phyloP scores from a whole-genome alignment of 2,329 filamentous ascomycete genomes.

The Stachybotrys chlorohalonatus region DNA sequence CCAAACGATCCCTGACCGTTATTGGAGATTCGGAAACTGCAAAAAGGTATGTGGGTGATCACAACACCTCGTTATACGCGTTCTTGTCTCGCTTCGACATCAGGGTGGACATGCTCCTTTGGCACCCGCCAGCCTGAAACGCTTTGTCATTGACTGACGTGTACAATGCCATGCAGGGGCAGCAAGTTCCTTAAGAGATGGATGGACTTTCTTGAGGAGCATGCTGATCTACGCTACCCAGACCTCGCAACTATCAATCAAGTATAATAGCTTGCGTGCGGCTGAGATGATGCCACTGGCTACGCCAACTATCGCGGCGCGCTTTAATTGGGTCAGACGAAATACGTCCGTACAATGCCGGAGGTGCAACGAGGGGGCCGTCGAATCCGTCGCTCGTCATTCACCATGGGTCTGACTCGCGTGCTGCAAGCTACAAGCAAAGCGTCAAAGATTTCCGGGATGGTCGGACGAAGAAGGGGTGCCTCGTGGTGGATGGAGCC shows the following conservation, averaged over 20 bases:
- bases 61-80: not conserved
- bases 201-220: slow-evolving; percentile 86
- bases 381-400: not conserved
- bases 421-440: not conserved
- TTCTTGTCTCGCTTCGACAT: not conserved
- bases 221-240: slow-evolving; percentile 84
- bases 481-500: not conserved
- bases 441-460: not conserved
- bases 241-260: slow-evolving; percentile 41
- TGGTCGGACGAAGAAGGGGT: not conserved
- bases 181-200: slow-evolving; percentile 78
- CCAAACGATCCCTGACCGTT: slow-evolving; percentile 80
- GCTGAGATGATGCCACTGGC: not conserved
- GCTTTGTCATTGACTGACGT: slow-evolving; percentile 5
- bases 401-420: not conserved
- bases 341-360: not conserved
- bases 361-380: not conserved
- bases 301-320: not conserved
- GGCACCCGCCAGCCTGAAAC: slow-evolving; percentile 11
- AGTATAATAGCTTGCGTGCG: slow-evolving; percentile 2
- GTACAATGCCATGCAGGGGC: slow-evolving; percentile 48
- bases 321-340: not conserved
- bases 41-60: slow-evolving; percentile 55
- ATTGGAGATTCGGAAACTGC: slow-evolving; percentile 94
- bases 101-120: not conserved